Evolutionary conservation across 1,284 basidiomycete genomes (phyloP), one percentile per base, ranked within the genome.

Genomic region (Neolentinus lepideus): DNA sequence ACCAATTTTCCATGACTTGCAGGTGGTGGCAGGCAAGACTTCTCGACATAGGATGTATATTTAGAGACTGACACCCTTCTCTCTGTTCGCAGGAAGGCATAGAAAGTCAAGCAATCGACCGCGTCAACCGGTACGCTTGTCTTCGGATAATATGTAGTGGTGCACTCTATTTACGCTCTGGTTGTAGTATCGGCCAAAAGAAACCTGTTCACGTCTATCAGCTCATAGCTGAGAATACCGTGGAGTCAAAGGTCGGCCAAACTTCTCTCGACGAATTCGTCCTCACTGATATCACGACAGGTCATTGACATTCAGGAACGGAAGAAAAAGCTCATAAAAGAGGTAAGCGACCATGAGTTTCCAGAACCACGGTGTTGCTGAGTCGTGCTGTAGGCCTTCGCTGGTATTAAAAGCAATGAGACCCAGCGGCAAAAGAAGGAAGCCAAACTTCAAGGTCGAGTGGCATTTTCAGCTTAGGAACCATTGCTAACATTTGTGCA

Each of bases 21-120:
- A 86, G 85, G 21, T 88, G 86, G 85, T 88, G 86, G 86, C 85
- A 88, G 73, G 81, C 75, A 62, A 57, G 67, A n/a, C 36, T 63
- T 14, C 50, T 54, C 36, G 26, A 25, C 25, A 14, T 24, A 8
- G 4, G 6, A 43, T n/a, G 38, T 43, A 43, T 21, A n/a, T 6
- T 27, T 54, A 27, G 24, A n/a, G 29, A 53, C 33, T 4, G 25
- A 26, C 29, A 52, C 26, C 25, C 35, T 33, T 55, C 27, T 31
- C 25, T 29, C 21, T 53, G n/a, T n/a, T 53, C 33, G 62, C 60
- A 89, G 75, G 90, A 91, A 63, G 90, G 92, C 2, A 94, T 95
- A 47, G 93, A 95, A 70, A 84, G 82, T 57, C 90, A 95, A 66
- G 92, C 93, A 0, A 90, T 95, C 57, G 92, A 95, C 66, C 76